These are phyloP conservation scores for Schwanniomyces yamadae DNA, from an alignment of 805 yeast species.

Conservation along the genomic window DNA sequence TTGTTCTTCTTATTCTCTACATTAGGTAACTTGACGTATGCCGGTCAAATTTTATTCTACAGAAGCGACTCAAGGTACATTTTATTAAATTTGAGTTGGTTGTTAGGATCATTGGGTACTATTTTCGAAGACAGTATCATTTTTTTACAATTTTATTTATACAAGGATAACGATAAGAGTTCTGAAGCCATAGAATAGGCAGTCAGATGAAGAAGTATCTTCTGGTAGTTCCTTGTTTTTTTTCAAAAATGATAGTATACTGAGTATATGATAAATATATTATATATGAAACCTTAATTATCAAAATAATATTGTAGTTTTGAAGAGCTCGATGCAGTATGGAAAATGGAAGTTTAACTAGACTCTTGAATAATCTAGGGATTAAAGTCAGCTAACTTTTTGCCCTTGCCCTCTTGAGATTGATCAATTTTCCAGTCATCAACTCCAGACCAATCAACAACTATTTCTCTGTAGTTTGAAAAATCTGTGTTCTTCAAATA, in stretches of 20 bases:
- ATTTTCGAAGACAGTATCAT: slow-evolving; percentile 67
- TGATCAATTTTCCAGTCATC: slow-evolving; percentile 42
- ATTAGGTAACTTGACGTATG: slow-evolving; percentile 73
- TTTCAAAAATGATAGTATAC: too few species aligned
- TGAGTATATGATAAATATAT: too few species aligned
- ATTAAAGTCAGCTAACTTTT: slow-evolving; percentile 41
- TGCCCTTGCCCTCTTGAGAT: slow-evolving; percentile 31
- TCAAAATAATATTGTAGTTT: too few species aligned
- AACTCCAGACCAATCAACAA: slow-evolving; percentile 70
- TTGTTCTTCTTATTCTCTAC: slow-evolving; percentile 74
- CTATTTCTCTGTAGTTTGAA: slow-evolving; percentile 44
- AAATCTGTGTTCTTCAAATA: slow-evolving; percentile 78
- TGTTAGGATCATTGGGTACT: slow-evolving; percentile 76
- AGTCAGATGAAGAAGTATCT: too few species aligned
- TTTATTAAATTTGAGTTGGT: slow-evolving; percentile 67
- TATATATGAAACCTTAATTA: too few species aligned
- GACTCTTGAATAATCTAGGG: too few species aligned
- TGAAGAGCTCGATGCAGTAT: too few species aligned
- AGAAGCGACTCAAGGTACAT: slow-evolving; percentile 62
- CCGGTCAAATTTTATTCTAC: slow-evolving; percentile 67
- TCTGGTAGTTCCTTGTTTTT: too few species aligned
- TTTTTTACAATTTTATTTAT: slow-evolving; percentile 64
- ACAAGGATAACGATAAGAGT: slow-evolving; percentile 35
- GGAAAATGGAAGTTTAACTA: too few species aligned
- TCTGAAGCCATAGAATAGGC: slow-evolving; percentile 3